A percentile compares a stretch with the other conserved stretches of the same genome.
phyloP scores from a whole-genome alignment of 2,329 filamentous ascomycete genomes.

The Trichophaea hybrida region DNA sequence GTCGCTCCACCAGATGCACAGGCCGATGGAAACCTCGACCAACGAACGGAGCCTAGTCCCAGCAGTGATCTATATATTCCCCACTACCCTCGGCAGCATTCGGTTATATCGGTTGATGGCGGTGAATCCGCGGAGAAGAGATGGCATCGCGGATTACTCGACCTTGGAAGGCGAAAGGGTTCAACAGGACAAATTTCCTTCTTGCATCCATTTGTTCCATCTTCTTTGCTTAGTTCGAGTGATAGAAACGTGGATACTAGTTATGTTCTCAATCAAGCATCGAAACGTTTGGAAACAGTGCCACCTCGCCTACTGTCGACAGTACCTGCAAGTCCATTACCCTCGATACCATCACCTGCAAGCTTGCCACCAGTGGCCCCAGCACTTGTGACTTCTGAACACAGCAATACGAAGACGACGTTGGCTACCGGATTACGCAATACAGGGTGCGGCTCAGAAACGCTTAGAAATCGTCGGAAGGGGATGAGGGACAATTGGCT shows the following conservation, averaged over 20 bases:
- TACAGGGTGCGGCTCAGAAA: not conserved
- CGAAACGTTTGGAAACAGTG: not conserved
- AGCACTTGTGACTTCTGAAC: not conserved
- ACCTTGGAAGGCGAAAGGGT: not conserved
- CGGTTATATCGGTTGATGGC: not conserved
- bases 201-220: not conserved
- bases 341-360: not conserved
- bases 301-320: not conserved
- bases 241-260: not conserved
- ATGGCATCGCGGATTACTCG: not conserved
- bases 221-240: not conserved
- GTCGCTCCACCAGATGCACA: not conserved
- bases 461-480: not conserved
- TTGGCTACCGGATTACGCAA: slow-evolving; percentile 9
- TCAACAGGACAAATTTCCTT: not conserved
- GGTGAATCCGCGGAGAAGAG: not conserved
- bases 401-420: slow-evolving; percentile 28
- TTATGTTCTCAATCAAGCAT: not conserved
- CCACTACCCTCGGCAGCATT: not conserved
- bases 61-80: not conserved
- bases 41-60: not conserved
- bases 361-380: too few species aligned
- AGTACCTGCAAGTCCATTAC: not conserved
- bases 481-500: slow-evolving; percentile 3
- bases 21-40: not conserved